Evolutionary conservation across 495 filamentous ascomycete genomes (phyloP), one percentile per base, ranked within the genome.

Genomic region (Talaromyces ruber): DNA sequence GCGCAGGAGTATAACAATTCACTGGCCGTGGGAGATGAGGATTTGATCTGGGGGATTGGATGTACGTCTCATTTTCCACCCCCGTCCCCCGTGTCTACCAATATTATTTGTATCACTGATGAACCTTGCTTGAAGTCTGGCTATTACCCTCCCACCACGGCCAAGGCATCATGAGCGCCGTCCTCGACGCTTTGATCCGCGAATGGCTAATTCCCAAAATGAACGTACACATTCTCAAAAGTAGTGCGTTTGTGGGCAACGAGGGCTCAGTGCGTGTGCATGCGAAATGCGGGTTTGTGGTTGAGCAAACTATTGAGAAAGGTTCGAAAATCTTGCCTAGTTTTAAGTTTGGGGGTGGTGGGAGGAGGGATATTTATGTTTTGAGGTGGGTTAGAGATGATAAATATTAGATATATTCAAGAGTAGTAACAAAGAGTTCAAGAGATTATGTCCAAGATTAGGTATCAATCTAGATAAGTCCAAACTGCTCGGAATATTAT

Each of bases 161-260:
- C 3, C 56, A 59, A 50, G 71, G 71, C 11, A 67, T 73, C n/a
- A 73, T 73, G 71, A 65, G 63, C 11, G 50, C 52, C 12, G 69
- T 63, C 2, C 30, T 68, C n/a, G 37, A 50, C 29, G 61, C 64
- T 1, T 1, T 72, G 5, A 64, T 73, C 11, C 43, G 57, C 14
- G 66, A 73, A 18, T 73, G 67, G 67, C 66, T 57, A 7, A 28
- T 73, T 16, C 69, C 69, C 6, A 58, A 59, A 14, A 72, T 73
- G 71, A 72, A 73, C n/a, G 50, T 63, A 14, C 61, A 47, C 4
- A 26, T 30, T 9, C 12, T 73, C 11, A 70, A 58, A 58, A 59
- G 39, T 16, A 62, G 56, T 24, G 63, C 59, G 18, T 67, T 66
- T 61, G 57, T 61, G 21, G 71, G 58, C 4, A 73, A 73, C 30